These are phyloP conservation scores for Arthrocladium fulminans DNA, from an alignment of 2,329 filamentous ascomycete genomes.

Conservation along the genomic window DNA sequence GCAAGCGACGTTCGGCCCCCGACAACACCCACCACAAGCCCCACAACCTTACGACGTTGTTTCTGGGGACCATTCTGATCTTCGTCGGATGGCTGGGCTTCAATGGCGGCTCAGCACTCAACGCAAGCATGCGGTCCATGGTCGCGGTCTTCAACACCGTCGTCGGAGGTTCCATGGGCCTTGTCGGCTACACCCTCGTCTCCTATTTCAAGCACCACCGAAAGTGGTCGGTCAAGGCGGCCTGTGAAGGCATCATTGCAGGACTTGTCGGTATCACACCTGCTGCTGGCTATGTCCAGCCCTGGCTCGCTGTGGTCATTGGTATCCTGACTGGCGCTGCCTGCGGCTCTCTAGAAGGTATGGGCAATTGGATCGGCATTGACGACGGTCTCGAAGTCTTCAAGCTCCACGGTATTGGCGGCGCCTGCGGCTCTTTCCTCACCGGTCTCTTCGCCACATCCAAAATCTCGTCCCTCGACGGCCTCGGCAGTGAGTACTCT, in stretches of 20 bases:
- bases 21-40: slow-evolving; percentile 47
- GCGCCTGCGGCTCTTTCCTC: slow-evolving; percentile 49
- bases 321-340: slow-evolving; percentile 44
- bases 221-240: slow-evolving; percentile 89
- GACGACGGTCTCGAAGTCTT: slow-evolving; percentile 54
- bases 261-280: slow-evolving; percentile 84
- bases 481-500: slow-evolving; percentile 32
- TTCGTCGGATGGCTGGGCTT: slow-evolving; percentile 72
- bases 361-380: slow-evolving; percentile 44
- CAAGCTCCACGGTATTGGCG: slow-evolving; percentile 33
- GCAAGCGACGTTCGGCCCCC: slow-evolving; percentile 53
- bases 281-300: slow-evolving; percentile 74
- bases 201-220: slow-evolving; percentile 81
- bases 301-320: slow-evolving; percentile 53
- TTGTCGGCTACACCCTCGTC: slow-evolving; percentile 70
- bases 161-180: slow-evolving; percentile 71
- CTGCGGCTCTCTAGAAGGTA: slow-evolving; percentile 1
- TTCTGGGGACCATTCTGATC: slow-evolving; percentile 53
- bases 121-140: slow-evolving; percentile 72
- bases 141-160: slow-evolving; percentile 85
- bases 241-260: slow-evolving; percentile 83
- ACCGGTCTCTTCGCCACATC: slow-evolving; percentile 49
- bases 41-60: slow-evolving; percentile 65
- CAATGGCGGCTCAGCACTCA: slow-evolving; percentile 75
- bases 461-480: slow-evolving; percentile 40